Percentiles rank a stretch among this genome's conserved stretches.
Evolutionary conservation across 805 yeast species (phyloP).

Genomic region (Teunomyces cretensis): DNA sequence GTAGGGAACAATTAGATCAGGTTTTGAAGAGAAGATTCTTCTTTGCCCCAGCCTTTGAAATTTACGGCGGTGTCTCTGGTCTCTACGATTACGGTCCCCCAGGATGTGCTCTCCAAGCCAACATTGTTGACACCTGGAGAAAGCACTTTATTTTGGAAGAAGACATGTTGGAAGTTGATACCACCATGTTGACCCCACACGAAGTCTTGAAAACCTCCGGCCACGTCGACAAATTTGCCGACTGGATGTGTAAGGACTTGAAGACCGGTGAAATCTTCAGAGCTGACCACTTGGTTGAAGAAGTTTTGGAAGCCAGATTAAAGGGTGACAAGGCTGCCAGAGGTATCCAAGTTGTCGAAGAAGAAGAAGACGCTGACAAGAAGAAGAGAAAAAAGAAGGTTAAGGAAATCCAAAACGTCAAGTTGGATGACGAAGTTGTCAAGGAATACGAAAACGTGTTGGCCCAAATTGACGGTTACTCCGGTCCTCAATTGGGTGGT

Average conservation of each 20-base stretch:
- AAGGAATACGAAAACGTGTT: constrained; percentile 81
- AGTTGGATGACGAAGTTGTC: constrained; percentile 78
- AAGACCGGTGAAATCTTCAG: constrained; percentile 97
- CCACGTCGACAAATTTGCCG: constrained; percentile 98
- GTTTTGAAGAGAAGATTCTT: constrained; percentile 94
- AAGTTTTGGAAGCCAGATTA: constrained; percentile 91
- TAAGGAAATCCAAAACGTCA: constrained; percentile 93
- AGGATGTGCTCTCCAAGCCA: constrained; percentile 98
- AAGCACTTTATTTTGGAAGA: constrained; percentile 96
- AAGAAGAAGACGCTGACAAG: constrained; percentile 61
- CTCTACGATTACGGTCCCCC: constrained; percentile 99
- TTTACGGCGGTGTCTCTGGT: constrained; percentile 98
- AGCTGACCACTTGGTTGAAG: constrained; percentile 98
- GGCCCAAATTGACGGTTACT: constrained; percentile 93
- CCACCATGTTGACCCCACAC: constrained; percentile 96
- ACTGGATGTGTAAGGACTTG: constrained; percentile 97
- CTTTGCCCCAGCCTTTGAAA: constrained; percentile 95
- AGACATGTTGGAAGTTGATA: constrained; percentile 98
- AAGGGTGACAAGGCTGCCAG: constrained; percentile 98
- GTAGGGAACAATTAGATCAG: constrained; percentile 86
- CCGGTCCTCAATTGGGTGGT: constrained; percentile 90
- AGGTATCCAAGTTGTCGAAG: constrained; percentile 60
- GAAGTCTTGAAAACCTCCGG: constrained; percentile 98
- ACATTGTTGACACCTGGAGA: constrained; percentile 93
- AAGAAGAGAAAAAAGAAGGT: constrained; percentile 76